Conservation (phyloP, 495 filamentous ascomycete species). For the Friedmanniomyces endolithicus region DNA sequence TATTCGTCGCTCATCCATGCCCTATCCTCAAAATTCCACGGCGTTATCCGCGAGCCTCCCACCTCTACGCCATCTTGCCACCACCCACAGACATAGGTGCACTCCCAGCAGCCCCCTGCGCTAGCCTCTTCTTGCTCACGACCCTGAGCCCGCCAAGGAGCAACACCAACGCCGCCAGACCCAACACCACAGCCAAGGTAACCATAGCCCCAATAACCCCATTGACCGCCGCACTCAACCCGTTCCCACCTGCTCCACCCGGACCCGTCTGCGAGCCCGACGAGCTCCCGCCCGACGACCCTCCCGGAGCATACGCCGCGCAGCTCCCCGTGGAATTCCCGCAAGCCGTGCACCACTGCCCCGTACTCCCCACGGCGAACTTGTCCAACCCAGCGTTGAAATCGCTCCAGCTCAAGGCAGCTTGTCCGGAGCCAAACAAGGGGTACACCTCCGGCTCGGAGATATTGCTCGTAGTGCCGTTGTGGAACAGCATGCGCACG, state of each 20-base stretch:
- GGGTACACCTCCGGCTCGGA: conserved; percentile 44
- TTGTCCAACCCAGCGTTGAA: conserved; percentile 49
- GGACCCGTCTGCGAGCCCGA: background rate
- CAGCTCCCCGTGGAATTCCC: conserved; percentile 52
- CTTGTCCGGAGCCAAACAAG: conserved; percentile 47
- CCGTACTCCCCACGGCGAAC: conserved; percentile 46
- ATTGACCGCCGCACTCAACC: conserved; percentile 31
- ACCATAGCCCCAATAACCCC: conserved; percentile 55
- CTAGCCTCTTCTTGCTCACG: conserved; percentile 28
- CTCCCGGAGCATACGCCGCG: conserved; percentile 27
- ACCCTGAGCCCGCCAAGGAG: conserved; percentile 34
- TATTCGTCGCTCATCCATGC: too few species aligned
- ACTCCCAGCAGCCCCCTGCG: conserved; percentile 1
- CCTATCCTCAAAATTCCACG: too few species aligned
- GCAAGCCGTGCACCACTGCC: conserved; percentile 60
- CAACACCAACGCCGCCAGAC: conserved; percentile 35
- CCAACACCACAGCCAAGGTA: conserved; percentile 43
- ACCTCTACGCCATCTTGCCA: background rate
- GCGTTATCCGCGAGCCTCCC: too few species aligned
- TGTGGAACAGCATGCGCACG: conserved; percentile 67
- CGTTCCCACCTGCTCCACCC: conserved; percentile 15
- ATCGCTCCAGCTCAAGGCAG: conserved; percentile 45
- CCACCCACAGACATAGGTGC: background rate
- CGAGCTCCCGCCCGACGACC: background rate
- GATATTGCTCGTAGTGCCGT: conserved; percentile 50